A percentile compares a stretch with the other conserved stretches of the same genome.
Evolutionary conservation across 331 rosid genomes (phyloP).

Genomic region (Malus hybrid): DNA sequence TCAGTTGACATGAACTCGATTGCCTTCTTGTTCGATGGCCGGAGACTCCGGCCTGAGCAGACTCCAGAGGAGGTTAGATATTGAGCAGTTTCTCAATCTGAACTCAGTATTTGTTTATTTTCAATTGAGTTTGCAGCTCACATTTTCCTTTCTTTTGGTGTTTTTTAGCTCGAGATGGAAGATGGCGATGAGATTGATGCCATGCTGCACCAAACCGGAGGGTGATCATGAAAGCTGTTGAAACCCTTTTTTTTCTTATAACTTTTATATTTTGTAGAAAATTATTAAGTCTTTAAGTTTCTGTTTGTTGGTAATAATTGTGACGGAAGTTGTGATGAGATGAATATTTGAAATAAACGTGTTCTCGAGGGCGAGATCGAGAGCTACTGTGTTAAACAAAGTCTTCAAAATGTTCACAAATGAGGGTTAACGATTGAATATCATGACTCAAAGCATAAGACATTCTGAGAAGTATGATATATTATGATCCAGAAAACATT

Average conservation of each 20-base stretch:
- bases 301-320: background rate
- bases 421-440: background rate
- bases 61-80: slow-evolving; percentile 55
- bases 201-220: slow-evolving; percentile 62
- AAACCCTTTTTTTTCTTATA: too few species aligned
- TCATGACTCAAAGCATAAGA: background rate
- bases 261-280: too few species aligned
- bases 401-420: background rate
- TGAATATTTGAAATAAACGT: too few species aligned
- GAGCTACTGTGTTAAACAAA: too few species aligned
- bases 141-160: too few species aligned
- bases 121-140: background rate
- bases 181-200: slow-evolving; percentile 74
- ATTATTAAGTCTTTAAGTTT: too few species aligned
- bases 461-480: background rate
- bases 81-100: background rate
- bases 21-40: slow-evolving; percentile 65
- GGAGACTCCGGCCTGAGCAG: slow-evolving; percentile 53
- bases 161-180: slow-evolving; percentile 53
- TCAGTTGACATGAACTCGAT: slow-evolving; percentile 51
- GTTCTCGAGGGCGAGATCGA: too few species aligned
- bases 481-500: background rate
- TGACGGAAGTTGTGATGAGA: too few species aligned
- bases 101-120: background rate
- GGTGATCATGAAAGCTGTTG: slow-evolving; percentile 2